These are phyloP conservation scores for Lodderomyces metapsilosis DNA, from an alignment of 1,139 yeast species.

Conservation along the genomic window DNA sequence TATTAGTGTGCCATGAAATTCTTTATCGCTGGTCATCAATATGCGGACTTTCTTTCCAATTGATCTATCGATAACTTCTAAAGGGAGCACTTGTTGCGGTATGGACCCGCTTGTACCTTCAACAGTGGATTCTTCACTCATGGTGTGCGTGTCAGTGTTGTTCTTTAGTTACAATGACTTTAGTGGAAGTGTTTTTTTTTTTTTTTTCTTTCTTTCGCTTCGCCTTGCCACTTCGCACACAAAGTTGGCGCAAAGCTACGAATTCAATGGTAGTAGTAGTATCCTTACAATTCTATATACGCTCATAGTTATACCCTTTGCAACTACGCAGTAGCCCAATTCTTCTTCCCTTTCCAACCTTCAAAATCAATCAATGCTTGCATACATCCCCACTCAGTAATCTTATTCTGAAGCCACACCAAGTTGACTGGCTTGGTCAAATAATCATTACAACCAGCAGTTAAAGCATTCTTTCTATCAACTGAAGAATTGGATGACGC, in stretches of 20 bases:
- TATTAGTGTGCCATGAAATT: constrained; percentile 79
- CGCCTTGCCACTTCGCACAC: neutral
- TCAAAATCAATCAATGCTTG: constrained; percentile 96
- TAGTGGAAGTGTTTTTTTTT: constrained; percentile 2
- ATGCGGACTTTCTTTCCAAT: constrained; percentile 81
- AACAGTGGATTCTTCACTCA: constrained; percentile 13
- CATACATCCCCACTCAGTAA: constrained; percentile 97
- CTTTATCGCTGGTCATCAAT: constrained; percentile 68
- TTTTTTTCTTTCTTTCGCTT: neutral
- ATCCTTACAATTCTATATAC: too few relatives aligned
- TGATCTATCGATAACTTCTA: constrained; percentile 85
- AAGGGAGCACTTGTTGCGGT: constrained; percentile 53
- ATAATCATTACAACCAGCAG: constrained; percentile 97
- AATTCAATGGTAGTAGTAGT: too few relatives aligned
- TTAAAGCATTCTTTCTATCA: constrained; percentile 85
- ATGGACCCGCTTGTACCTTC: constrained; percentile 8
- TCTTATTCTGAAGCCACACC: constrained; percentile 90
- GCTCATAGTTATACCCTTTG: neutral
- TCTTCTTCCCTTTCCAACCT: constrained; percentile 66
- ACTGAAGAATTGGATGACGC: constrained; percentile 82
- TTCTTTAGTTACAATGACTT: neutral
- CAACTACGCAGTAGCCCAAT: constrained; percentile 4
- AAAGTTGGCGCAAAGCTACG: neutral
- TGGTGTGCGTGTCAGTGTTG: constrained; percentile 2
- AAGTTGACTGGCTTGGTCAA: constrained; percentile 95